Percentiles rank a stretch among this genome's conserved stretches.
These are phyloP conservation scores for Stentor roeselii DNA, from an alignment of 73 alveolate genomes.

Conservation along the genomic window DNA sequence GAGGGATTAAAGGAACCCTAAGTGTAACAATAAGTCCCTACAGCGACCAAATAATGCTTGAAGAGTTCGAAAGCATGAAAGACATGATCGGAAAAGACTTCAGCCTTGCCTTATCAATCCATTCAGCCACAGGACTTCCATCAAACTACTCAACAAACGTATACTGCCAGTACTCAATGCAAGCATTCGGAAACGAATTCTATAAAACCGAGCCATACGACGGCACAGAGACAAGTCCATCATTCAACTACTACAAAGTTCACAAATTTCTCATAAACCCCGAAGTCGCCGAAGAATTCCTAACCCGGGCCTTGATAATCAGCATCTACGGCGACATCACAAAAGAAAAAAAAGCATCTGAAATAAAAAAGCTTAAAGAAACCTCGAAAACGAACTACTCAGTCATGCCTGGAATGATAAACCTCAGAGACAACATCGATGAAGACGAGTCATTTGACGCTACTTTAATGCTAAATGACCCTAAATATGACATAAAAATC, in stretches of 20 bases:
- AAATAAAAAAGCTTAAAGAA: background rate
- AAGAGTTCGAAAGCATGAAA: slow-evolving; percentile 17
- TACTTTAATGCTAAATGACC: background rate
- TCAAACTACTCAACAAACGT: background rate
- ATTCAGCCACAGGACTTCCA: slow-evolving; percentile 12
- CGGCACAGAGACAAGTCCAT: background rate
- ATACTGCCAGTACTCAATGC: background rate
- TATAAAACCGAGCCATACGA: background rate
- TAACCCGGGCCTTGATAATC: background rate
- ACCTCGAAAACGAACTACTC: background rate
- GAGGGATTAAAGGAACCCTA: slow-evolving; percentile 15
- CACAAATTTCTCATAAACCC: background rate
- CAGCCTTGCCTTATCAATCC: background rate
- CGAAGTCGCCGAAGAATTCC: slow-evolving; percentile 14
- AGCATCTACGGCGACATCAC: slow-evolving; percentile 19
- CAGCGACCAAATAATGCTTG: background rate
- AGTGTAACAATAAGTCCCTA: background rate
- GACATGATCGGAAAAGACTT: slow-evolving; percentile 10
- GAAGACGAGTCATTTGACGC: background rate
- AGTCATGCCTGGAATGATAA: background rate
- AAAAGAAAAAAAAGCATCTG: background rate
- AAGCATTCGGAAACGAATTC: background rate
- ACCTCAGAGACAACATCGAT: background rate
- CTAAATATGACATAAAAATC: background rate
- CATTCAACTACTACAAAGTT: background rate